These are phyloP conservation scores for Citrullus mucosospermus DNA, from an alignment of 306 rosid genomes.

Conservation along the genomic window DNA sequence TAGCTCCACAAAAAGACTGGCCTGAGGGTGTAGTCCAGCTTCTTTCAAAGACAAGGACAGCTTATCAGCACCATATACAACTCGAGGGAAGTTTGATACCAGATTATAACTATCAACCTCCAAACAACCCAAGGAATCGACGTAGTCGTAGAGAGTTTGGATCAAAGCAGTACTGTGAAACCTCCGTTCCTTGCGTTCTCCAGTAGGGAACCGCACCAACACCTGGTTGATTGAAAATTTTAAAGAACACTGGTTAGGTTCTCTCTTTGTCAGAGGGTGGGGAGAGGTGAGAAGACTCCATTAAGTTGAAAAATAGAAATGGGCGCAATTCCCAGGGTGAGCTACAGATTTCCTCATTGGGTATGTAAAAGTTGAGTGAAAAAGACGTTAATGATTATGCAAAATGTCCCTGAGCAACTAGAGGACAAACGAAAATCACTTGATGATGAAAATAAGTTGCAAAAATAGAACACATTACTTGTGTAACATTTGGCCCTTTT, in stretches of 20 bases:
- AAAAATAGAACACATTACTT: slow-evolving; percentile 27
- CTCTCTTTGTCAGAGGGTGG: background rate
- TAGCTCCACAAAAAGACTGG: slow-evolving; percentile 47
- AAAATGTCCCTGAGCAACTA: background rate
- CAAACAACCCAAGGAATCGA: slow-evolving; percentile 74
- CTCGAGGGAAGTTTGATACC: slow-evolving; percentile 88
- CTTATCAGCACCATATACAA: slow-evolving; percentile 62
- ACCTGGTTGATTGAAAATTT: slow-evolving; percentile 34
- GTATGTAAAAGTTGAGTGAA: background rate
- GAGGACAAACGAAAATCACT: background rate
- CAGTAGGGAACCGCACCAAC: slow-evolving; percentile 86
- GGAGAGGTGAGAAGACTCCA: background rate
- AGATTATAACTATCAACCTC: slow-evolving; percentile 56
- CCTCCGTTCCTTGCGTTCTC: slow-evolving; percentile 91
- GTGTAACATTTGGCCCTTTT: slow-evolving; percentile 85
- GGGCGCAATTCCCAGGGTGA: background rate
- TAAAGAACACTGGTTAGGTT: background rate
- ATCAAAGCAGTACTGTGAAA: slow-evolving; percentile 52
- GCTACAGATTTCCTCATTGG: background rate
- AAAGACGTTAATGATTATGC: background rate
- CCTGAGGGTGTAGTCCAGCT: slow-evolving; percentile 91
- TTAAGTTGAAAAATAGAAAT: background rate
- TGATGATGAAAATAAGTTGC: slow-evolving; percentile 1
- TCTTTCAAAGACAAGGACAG: slow-evolving; percentile 56
- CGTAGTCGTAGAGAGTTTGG: slow-evolving; percentile 72